These are phyloP conservation scores for Hippophae tibetana DNA, from an alignment of 306 rosid genomes.

Conservation along the genomic window DNA sequence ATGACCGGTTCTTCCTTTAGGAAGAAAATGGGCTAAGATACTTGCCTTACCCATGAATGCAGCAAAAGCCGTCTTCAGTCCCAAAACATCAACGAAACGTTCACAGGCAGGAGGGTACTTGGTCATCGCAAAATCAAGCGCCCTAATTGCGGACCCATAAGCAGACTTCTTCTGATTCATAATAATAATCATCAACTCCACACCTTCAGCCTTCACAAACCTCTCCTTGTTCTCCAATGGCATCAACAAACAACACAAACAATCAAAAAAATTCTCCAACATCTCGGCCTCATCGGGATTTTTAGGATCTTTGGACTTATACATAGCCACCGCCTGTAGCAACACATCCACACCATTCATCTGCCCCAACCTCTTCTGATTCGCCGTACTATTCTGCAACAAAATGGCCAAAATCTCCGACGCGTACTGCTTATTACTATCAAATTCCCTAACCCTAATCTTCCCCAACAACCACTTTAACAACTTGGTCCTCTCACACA, in stretches of 20 bases:
- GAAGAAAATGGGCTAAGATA: neutral
- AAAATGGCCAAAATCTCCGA: slow-evolving; percentile 86
- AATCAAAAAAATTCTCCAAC: slow-evolving; percentile 89
- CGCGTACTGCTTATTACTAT: slow-evolving; percentile 78
- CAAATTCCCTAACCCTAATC: slow-evolving; percentile 87
- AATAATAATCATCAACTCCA: slow-evolving; percentile 88
- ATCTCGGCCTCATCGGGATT: slow-evolving; percentile 83
- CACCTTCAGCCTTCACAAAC: slow-evolving; percentile 94
- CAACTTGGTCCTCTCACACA: slow-evolving; percentile 73
- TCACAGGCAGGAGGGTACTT: slow-evolving; percentile 92
- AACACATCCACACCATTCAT: slow-evolving; percentile 93
- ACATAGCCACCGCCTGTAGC: slow-evolving; percentile 95
- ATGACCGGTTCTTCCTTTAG: neutral
- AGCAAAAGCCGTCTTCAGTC: slow-evolving; percentile 90
- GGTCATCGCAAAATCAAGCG: slow-evolving; percentile 94
- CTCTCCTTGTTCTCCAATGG: slow-evolving; percentile 90
- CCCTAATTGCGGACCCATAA: slow-evolving; percentile 86
- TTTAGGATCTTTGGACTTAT: slow-evolving; percentile 82
- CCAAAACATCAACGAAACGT: slow-evolving; percentile 91
- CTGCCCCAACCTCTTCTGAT: slow-evolving; percentile 80
- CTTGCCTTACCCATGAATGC: slow-evolving; percentile 99
- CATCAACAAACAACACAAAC: slow-evolving; percentile 89
- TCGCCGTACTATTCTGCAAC: slow-evolving; percentile 66
- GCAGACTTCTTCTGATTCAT: slow-evolving; percentile 96
- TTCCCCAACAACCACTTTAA: slow-evolving; percentile 80